These are phyloP conservation scores for Pelargonium cotyledonis DNA, from an alignment of 441 rosid genomes.

Conservation along the genomic window DNA sequence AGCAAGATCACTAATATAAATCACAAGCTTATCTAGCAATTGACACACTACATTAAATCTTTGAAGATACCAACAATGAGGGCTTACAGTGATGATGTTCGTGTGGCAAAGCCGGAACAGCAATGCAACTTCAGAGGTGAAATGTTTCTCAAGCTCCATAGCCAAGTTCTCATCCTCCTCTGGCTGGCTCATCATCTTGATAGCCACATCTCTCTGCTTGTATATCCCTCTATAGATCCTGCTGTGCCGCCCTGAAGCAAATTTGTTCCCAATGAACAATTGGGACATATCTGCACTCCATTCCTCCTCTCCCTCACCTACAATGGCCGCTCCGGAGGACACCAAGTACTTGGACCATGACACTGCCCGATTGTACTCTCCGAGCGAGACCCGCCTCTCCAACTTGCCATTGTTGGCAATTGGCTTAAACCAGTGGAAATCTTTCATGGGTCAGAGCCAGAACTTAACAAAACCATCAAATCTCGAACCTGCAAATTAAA, in stretches of 20 bases:
- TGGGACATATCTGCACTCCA: constrained; percentile 29
- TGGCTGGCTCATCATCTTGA: constrained; percentile 24
- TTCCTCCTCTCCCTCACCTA: constrained; percentile 23
- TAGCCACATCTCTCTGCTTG: constrained; percentile 24
- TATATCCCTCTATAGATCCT: constrained; percentile 24
- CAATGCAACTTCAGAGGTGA: constrained; percentile 69
- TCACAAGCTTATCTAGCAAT: too few species aligned
- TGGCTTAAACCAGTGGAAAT: constrained; percentile 23
- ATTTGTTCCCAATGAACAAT: constrained; percentile 22
- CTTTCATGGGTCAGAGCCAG: constrained; percentile 15
- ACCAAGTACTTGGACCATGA: constrained; percentile 31
- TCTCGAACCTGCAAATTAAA: too few species aligned
- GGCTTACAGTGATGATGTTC: constrained; percentile 62
- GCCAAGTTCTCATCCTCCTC: constrained; percentile 25
- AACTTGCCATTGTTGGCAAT: constrained; percentile 20
- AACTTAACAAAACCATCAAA: constrained; percentile 5
- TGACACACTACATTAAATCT: too few species aligned
- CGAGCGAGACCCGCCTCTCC: constrained; percentile 21
- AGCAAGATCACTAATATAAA: not conserved
- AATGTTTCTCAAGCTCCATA: constrained; percentile 48
- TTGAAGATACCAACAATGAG: not conserved
- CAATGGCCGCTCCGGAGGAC: constrained; percentile 25
- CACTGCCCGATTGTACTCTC: constrained; percentile 22
- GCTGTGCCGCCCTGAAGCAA: constrained; percentile 25
- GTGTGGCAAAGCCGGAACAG: constrained; percentile 53